phyloP scores from a whole-genome alignment of 495 filamentous ascomycete genomes.

The Aspergillus baeticus region DNA sequence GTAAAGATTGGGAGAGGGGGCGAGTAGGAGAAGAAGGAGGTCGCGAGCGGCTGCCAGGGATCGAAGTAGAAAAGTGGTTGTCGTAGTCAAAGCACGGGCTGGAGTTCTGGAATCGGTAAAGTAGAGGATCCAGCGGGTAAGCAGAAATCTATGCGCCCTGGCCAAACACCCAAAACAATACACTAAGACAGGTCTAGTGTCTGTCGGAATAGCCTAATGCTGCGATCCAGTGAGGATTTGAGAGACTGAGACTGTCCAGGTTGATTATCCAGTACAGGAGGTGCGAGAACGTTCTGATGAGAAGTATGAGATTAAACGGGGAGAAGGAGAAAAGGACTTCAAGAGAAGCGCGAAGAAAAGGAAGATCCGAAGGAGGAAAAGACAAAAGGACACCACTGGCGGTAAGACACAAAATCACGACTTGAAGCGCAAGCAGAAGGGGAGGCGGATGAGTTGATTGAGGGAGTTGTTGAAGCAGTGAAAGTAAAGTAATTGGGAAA shows the following conservation, averaged over 20 bases:
- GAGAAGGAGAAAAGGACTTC: conserved; percentile 3
- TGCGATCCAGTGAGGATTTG: neutral
- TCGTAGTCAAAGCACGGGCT: conserved; percentile 12
- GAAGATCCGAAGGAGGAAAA: conserved; percentile 7
- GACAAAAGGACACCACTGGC: conserved; percentile 3
- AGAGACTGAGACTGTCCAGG: neutral
- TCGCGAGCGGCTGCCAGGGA: conserved; percentile 40
- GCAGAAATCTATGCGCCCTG: conserved; percentile 18
- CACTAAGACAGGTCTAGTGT: conserved; percentile 4
- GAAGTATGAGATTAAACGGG: conserved; percentile 23
- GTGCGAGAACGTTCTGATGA: neutral
- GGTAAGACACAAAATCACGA: conserved; percentile 10
- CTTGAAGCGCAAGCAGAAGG: conserved; percentile 23
- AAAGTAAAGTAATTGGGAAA: conserved; percentile 22
- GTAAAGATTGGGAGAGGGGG: conserved; percentile 1
- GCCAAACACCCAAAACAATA: conserved; percentile 11
- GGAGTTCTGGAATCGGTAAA: conserved; percentile 28
- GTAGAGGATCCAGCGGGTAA: conserved; percentile 22
- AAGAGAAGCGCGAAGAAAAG: neutral
- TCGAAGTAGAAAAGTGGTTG: conserved; percentile 13
- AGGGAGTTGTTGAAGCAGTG: conserved; percentile 28
- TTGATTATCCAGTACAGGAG: neutral
- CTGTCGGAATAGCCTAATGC: neutral
- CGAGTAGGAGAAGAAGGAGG: conserved; percentile 18
- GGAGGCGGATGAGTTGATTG: conserved; percentile 7